Conservation (phyloP, 2,329 filamentous ascomycete species). For the Aschersonia sp. region DNA sequence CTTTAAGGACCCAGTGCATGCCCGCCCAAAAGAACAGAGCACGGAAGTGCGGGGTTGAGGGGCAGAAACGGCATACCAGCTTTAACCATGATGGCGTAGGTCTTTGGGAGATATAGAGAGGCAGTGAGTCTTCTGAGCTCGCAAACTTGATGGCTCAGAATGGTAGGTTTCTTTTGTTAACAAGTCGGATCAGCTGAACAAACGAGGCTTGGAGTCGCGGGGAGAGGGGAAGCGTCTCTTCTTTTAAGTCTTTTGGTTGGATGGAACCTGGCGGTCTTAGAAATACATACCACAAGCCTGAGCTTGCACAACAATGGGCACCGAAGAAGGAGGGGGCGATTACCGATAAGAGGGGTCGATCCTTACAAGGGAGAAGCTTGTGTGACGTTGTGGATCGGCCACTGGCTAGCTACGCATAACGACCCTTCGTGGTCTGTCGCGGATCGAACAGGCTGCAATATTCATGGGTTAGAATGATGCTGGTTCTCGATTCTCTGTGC, state of each 20-base stretch:
- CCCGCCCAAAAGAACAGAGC: neutral
- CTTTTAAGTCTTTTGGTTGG: neutral
- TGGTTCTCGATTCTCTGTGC: too few relatives aligned
- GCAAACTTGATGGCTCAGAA: too few relatives aligned
- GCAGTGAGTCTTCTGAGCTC: too few relatives aligned
- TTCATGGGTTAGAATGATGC: neutral
- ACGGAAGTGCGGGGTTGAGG: conserved; percentile 11
- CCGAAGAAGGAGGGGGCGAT: neutral
- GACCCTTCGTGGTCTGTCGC: neutral
- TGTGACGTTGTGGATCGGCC: neutral
- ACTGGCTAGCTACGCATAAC: neutral
- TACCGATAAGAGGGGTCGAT: neutral
- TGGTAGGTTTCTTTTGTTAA: too few relatives aligned
- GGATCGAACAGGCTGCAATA: neutral
- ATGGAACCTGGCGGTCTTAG: neutral
- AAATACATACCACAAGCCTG: neutral
- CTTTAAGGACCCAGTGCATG: neutral
- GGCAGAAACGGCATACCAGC: conserved; percentile 31
- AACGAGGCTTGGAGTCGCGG: neutral
- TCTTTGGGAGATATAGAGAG: neutral
- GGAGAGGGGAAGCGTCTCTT: neutral
- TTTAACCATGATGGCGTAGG: conserved; percentile 38
- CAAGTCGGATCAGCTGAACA: too few relatives aligned
- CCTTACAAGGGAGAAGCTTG: neutral
- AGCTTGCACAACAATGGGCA: neutral